These are phyloP conservation scores for Lachancea kluyveri DNA, from an alignment of 805 yeast genomes.

Conservation along the genomic window DNA sequence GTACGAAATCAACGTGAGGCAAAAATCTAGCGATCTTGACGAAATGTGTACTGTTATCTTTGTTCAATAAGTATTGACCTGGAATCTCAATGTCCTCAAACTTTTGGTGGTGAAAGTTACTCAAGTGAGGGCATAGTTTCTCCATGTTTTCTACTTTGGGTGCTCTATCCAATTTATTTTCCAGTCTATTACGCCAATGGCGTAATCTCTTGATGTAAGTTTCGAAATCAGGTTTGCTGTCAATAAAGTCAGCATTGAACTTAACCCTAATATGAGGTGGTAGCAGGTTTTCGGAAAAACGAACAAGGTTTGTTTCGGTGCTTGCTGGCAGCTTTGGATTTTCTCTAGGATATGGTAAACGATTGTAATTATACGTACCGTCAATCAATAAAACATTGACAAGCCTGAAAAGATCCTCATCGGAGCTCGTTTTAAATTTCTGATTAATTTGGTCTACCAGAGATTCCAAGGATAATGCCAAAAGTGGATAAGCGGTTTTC, in stretches of 20 bases:
- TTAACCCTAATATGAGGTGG: slow-evolving; percentile 86
- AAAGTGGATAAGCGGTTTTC: slow-evolving; percentile 91
- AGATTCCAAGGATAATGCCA: slow-evolving; percentile 90
- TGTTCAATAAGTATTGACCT: slow-evolving; percentile 87
- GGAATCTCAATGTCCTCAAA: slow-evolving; percentile 97
- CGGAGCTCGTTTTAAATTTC: slow-evolving; percentile 87
- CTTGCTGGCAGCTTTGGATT: slow-evolving; percentile 86
- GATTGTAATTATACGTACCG: slow-evolving; percentile 83
- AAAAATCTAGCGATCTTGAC: slow-evolving; percentile 88
- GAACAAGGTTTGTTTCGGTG: slow-evolving; percentile 79
- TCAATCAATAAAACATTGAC: slow-evolving; percentile 90
- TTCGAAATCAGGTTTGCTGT: slow-evolving; percentile 82
- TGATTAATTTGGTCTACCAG: slow-evolving; percentile 93
- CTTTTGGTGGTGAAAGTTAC: slow-evolving; percentile 96
- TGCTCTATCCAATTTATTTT: slow-evolving; percentile 84
- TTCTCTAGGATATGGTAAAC: slow-evolving; percentile 80
- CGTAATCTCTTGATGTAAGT: slow-evolving; percentile 77
- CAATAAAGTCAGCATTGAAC: slow-evolving; percentile 86
- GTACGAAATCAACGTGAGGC: slow-evolving; percentile 79
- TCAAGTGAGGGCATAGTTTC: slow-evolving; percentile 86
- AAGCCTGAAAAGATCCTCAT: slow-evolving; percentile 91
- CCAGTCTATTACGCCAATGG: slow-evolving; percentile 88
- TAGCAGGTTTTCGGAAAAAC: slow-evolving; percentile 88
- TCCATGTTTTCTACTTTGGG: slow-evolving; percentile 77
- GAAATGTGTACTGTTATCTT: slow-evolving; percentile 85